Base-by-base conservation (phyloP, 2,329 filamentous ascomycete species). In the Dendryphion nanum region DNA sequence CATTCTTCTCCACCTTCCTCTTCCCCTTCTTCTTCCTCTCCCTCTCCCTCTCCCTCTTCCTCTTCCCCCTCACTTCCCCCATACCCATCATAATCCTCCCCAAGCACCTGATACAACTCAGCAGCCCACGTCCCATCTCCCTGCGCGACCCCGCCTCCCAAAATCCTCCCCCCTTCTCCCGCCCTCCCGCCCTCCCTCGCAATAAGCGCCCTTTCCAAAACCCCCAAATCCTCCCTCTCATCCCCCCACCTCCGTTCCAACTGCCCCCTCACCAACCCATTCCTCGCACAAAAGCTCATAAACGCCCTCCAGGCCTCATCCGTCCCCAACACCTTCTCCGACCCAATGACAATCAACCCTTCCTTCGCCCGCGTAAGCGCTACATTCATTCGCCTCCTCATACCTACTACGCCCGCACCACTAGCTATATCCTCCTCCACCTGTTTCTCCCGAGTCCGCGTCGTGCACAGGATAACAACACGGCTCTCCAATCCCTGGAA, bases 401-500 rank as follows among this genome's bases (percentile, higher is more conserved):
- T 59, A 18, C 57, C 47, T 5, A 73, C 48, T 6, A 73, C 40
- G 2, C 70, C 70, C 16, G 65, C 18, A 0, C 58, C 59, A 6
- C 52, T 47, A 16, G 49, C 35, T 5, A 30, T 26, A 44, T 71
- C 68, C 7, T 45, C 37, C 1, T 50, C 53, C 10, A 70, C 24
- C 19, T 68, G 68, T 7, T 53, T 43, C 14, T 38, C 39, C 15
- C 65, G 35, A 3, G 61, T 54, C 8, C 70, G 48, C 28, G 70
- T 73, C 2, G 69, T 73, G 42, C 69, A 72, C 5, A 73, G 48
- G 32, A 73, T 68, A 12, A 73, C 63, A 19, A 71, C 63, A 8
- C 67, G 55, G 30, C 59, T 65, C 45, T 73, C 70, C 5, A 72
- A 53, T 1, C 70, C 70, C 42, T 73, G 70, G 34, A 72, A 73